Conservation (phyloP, 2,329 filamentous ascomycete species). For the Ophiosphaerella narmari region DNA sequence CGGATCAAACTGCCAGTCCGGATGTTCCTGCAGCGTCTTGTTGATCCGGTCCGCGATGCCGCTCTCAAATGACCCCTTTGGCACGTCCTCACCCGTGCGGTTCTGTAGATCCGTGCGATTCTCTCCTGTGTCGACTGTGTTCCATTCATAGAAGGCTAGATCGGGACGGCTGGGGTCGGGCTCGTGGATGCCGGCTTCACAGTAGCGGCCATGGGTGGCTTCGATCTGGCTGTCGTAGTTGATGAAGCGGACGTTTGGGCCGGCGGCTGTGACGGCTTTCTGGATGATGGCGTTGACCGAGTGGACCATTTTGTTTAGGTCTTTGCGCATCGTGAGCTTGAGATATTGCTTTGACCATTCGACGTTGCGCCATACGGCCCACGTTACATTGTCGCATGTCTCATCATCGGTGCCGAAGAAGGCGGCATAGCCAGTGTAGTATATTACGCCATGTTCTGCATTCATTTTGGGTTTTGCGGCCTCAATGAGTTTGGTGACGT, state of each 20-base stretch:
- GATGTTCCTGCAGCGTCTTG: slow-evolving; percentile 31
- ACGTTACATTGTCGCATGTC: slow-evolving; percentile 35
- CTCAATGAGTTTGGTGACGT: slow-evolving; percentile 23
- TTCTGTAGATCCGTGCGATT: slow-evolving; percentile 22
- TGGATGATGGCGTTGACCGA: slow-evolving; percentile 28
- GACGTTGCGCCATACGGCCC: slow-evolving; percentile 33
- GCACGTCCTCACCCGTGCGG: slow-evolving; percentile 27
- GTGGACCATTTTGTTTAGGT: slow-evolving; percentile 34
- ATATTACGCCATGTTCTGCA: slow-evolving; percentile 26
- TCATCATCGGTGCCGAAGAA: slow-evolving; percentile 36
- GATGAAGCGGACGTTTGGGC: slow-evolving; percentile 26
- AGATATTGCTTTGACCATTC: slow-evolving; percentile 32
- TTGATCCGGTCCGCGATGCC: slow-evolving; percentile 29
- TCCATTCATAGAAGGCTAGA: slow-evolving; percentile 40
- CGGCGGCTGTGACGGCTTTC: slow-evolving; percentile 17
- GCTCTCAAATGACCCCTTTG: slow-evolving; percentile 29
- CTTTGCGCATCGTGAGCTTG: slow-evolving; percentile 23
- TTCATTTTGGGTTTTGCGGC: slow-evolving; percentile 29
- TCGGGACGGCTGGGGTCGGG: slow-evolving; percentile 30
- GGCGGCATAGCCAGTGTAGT: slow-evolving; percentile 35
- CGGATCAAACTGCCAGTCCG: slow-evolving; percentile 31
- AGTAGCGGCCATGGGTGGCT: slow-evolving; percentile 27
- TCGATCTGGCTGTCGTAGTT: slow-evolving; percentile 28
- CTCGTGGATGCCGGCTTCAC: slow-evolving; percentile 31
- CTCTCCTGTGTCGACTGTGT: slow-evolving; percentile 33